Evolutionary conservation across 148 eudicot species (phyloP).

Genomic region (Camellia sinensis): DNA sequence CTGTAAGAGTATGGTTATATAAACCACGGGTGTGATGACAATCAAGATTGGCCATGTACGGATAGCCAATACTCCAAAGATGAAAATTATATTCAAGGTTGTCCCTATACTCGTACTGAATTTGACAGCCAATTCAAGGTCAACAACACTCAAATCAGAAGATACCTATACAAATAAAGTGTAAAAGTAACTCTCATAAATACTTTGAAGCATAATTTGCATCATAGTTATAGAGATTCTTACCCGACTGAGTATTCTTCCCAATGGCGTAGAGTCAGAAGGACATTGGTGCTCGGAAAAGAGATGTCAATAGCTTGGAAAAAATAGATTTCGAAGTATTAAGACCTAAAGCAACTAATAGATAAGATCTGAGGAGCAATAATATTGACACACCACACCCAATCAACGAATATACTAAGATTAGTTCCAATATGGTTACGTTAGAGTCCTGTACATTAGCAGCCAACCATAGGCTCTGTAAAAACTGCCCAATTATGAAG

Average conservation of each 20-base stretch:
- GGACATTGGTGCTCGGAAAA: conserved; percentile 63
- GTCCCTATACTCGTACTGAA: conserved; percentile 28
- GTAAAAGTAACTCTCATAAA: background rate
- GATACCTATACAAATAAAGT: conserved; percentile 33
- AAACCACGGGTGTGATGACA: conserved; percentile 44
- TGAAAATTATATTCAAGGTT: conserved; percentile 34
- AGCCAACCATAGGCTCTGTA: conserved; percentile 56
- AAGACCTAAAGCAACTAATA: conserved; percentile 34
- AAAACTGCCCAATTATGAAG: conserved; percentile 41
- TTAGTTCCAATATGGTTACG: conserved; percentile 22
- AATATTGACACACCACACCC: conserved; percentile 34
- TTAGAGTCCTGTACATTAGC: conserved; percentile 31
- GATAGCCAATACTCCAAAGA: conserved; percentile 40
- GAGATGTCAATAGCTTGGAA: conserved; percentile 37
- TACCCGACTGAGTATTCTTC: conserved; percentile 66
- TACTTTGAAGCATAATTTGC: background rate
- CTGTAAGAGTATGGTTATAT: conserved; percentile 49
- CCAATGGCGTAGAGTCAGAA: conserved; percentile 67
- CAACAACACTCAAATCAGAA: conserved; percentile 48
- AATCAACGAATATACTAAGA: conserved; percentile 30
- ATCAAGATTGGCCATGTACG: conserved; percentile 59
- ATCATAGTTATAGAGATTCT: conserved; percentile 1
- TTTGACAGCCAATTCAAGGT: conserved; percentile 42
- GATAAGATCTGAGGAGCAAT: conserved; percentile 38
- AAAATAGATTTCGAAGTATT: conserved; percentile 45